Base-by-base conservation (phyloP, 257 asterid species). In the Scutellaria minor region DNA sequence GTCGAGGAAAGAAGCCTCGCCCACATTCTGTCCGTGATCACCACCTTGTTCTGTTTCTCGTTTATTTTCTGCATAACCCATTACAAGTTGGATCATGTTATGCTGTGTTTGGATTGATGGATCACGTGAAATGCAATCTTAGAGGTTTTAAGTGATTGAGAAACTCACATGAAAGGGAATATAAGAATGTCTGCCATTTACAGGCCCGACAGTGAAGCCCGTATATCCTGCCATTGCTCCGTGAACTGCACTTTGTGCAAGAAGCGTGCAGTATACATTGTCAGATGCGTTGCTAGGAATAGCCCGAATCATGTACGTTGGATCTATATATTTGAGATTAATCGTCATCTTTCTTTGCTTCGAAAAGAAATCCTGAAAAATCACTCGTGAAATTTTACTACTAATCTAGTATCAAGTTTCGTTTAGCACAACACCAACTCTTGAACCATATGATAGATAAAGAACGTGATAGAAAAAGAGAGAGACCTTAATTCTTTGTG, bases 191-290 rank as follows among this genome's bases (percentile, higher is more conserved):
- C 92, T 83, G 9, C 87, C 83, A 22, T 93, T 90, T 35, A 93
- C 96, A 6, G 84, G 91, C 64, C 96, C 98, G 4, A 76, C 85
- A 1, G 92, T 88, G 82, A 80, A 89, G 46, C 97, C 97, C 0
- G 98, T 93, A 76, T 86, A 93, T 42, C 98, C 98, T 0, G 97
- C 98, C 98, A 91, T 93, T 2, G 98, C 97, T 84, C 98, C 97
- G 71, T 93, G 98, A 35, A 91, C 91, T 3, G 94, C 96, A 65
- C 93, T 91, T 63, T 93, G 97, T 44, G 98, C 98, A 58, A 93
- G 96, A 75, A 93, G 97, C 5, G 96, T 91, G 88, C 96, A 91
- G 77, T 91, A 91, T 1, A 93, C 96, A 6, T 88, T 93, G 77
- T 93, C 97, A 0, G 97, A 84, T 9, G 98, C 98, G 52, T 87